Percentiles rank a stretch among this genome's conserved stretches.
phyloP scores from a whole-genome alignment of 441 rosid genomes.

The Croton laevigatus region DNA sequence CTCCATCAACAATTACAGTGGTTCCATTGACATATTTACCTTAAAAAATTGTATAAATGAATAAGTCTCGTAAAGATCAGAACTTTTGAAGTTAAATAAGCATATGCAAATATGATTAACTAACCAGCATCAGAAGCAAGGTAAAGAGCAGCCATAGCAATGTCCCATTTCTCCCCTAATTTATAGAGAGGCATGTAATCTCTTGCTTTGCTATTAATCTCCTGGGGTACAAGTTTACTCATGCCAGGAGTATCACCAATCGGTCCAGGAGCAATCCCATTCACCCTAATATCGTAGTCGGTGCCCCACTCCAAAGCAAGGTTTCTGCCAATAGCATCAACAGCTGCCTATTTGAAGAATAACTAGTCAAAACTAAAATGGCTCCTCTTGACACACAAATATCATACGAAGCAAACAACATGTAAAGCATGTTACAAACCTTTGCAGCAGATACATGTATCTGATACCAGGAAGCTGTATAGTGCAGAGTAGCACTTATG shows the following conservation, averaged over 20 bases:
- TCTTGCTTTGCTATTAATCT: slow-evolving; percentile 45
- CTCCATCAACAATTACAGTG: slow-evolving; percentile 64
- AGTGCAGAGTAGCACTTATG: slow-evolving; percentile 86
- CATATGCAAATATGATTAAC: slow-evolving; percentile 14
- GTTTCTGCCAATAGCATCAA: slow-evolving; percentile 73
- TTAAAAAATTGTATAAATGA: slow-evolving; percentile 21
- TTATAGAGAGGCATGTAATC: slow-evolving; percentile 54
- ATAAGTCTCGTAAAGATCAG: neutral
- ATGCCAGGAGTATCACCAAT: slow-evolving; percentile 78
- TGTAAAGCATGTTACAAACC: slow-evolving; percentile 33
- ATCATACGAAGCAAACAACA: neutral
- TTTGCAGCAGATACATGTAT: slow-evolving; percentile 94
- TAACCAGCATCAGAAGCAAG: slow-evolving; percentile 74
- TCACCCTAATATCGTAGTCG: slow-evolving; percentile 75
- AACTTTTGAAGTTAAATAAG: neutral
- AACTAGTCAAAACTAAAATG: slow-evolving; percentile 8
- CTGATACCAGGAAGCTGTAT: slow-evolving; percentile 90
- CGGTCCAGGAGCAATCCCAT: slow-evolving; percentile 94
- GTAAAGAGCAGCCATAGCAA: slow-evolving; percentile 92
- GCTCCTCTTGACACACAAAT: neutral
- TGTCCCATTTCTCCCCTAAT: slow-evolving; percentile 89
- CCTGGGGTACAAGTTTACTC: slow-evolving; percentile 73
- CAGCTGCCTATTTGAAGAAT: slow-evolving; percentile 61
- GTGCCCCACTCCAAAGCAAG: slow-evolving; percentile 94
- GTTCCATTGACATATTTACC: slow-evolving; percentile 80